phyloP scores from a whole-genome alignment of 2,329 filamentous ascomycete species.

The Xylaria hypoxylon region DNA sequence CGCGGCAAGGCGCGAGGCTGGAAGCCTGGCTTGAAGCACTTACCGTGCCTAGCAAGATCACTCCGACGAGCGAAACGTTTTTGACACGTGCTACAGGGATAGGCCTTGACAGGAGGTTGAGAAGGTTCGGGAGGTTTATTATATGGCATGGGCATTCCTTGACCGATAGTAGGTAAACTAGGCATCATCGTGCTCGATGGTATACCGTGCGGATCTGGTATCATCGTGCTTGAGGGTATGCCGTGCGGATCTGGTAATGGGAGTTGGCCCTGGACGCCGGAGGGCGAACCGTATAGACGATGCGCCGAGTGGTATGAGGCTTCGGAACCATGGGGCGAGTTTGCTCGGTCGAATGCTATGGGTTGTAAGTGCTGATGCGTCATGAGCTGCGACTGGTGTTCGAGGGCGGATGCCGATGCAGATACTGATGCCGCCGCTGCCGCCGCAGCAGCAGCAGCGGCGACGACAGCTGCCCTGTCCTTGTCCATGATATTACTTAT shows the following conservation, averaged over 20 bases:
- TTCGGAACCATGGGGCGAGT: slow-evolving; percentile 70
- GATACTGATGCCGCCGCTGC: slow-evolving; percentile 36
- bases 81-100: slow-evolving; percentile 87
- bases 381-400: slow-evolving; percentile 43
- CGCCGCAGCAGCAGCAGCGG: slow-evolving; percentile 44
- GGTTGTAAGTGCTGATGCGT: slow-evolving; percentile 48
- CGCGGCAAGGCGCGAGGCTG: background rate
- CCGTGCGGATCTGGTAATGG: slow-evolving; percentile 54
- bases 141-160: slow-evolving; percentile 53
- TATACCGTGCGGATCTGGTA: slow-evolving; percentile 52
- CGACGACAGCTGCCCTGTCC: slow-evolving; percentile 46
- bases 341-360: slow-evolving; percentile 62
- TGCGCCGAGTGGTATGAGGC: slow-evolving; percentile 67
- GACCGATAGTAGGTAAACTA: slow-evolving; percentile 53
- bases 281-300: slow-evolving; percentile 66
- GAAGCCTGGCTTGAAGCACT: slow-evolving; percentile 50
- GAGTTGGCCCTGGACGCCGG: slow-evolving; percentile 63
- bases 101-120: slow-evolving; percentile 70
- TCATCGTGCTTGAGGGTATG: slow-evolving; percentile 54
- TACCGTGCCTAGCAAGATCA: slow-evolving; percentile 94
- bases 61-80: slow-evolving; percentile 95
- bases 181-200: slow-evolving; percentile 57
- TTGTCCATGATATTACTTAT: slow-evolving; percentile 51
- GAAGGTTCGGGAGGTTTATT: slow-evolving; percentile 55
- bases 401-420: slow-evolving; percentile 40